These are phyloP conservation scores for Kingdonia uniflora DNA, from an alignment of 164 flowering plant genomes.

Conservation along the genomic window DNA sequence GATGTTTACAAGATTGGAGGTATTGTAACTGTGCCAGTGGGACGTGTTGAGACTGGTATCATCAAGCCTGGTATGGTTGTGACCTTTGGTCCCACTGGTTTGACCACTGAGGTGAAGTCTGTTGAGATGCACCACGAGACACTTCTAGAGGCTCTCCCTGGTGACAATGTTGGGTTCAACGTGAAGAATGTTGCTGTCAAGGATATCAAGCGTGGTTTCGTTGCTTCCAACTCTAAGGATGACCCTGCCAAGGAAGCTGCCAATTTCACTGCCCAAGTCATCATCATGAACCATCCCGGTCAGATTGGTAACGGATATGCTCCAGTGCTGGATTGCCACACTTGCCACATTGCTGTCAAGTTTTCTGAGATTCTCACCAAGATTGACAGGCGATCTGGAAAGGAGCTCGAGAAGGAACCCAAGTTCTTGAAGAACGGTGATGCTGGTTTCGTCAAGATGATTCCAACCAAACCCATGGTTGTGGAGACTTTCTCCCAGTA, in stretches of 20 bases:
- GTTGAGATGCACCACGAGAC: constrained; percentile 18
- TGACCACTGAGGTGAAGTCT: constrained; percentile 32
- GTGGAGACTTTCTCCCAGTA: constrained; percentile 33
- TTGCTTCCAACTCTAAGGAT: constrained; percentile 35
- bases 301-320: constrained; percentile 7
- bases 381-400: constrained; percentile 41
- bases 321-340: constrained; percentile 7
- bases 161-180: constrained; percentile 7
- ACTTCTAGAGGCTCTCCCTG: constrained; percentile 3
- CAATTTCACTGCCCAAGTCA: constrained; percentile 33
- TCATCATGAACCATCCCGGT: constrained; percentile 32
- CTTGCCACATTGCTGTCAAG: constrained; percentile 35
- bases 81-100: constrained; percentile 28
- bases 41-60: constrained; percentile 17
- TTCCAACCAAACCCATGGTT: constrained; percentile 41
- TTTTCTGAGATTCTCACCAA: constrained; percentile 34
- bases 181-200: constrained; percentile 10
- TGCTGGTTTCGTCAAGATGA: constrained; percentile 29
- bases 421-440: constrained; percentile 31
- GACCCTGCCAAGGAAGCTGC: constrained; percentile 36
- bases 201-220: constrained; percentile 18
- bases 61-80: constrained; percentile 32
- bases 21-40: constrained; percentile 35
- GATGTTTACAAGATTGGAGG: constrained; percentile 28
- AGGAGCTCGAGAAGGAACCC: constrained; percentile 23